Percentiles rank a stretch among this genome's conserved stretches.
These are phyloP conservation scores for Ophiostoma perfectum DNA, from an alignment of 2,329 filamentous ascomycete genomes.

Conservation along the genomic window DNA sequence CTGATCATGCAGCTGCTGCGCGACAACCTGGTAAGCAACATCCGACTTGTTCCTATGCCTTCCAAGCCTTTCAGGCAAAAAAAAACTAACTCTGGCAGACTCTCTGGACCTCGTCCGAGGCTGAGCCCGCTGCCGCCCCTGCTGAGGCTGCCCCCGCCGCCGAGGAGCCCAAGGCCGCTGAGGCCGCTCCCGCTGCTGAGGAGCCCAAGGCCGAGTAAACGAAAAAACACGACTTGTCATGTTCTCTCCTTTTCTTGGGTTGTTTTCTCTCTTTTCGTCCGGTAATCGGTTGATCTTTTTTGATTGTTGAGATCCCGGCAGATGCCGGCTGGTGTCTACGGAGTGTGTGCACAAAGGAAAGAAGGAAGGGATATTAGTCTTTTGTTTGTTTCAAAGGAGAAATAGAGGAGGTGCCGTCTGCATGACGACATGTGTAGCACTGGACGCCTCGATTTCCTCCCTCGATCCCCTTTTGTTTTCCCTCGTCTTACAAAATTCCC, in stretches of 20 bases:
- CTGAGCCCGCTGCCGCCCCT: constrained; percentile 57
- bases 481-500: constrained; percentile 21
- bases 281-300: constrained; percentile 39
- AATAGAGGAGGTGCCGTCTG: constrained; percentile 20
- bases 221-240: constrained; percentile 20
- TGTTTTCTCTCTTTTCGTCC: constrained; percentile 35
- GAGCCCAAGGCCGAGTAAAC: constrained; percentile 66
- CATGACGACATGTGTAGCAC: constrained; percentile 19
- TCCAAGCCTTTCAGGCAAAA: constrained; percentile 27
- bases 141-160: constrained; percentile 49
- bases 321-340: constrained; percentile 54
- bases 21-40: constrained; percentile 92
- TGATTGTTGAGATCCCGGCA: constrained; percentile 41
- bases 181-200: constrained; percentile 47
- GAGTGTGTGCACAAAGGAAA: constrained; percentile 59
- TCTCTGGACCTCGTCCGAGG: constrained; percentile 93
- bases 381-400: constrained; percentile 22
- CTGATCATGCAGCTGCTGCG: constrained; percentile 99
- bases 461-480: constrained; percentile 15
- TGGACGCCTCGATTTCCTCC: constrained; percentile 19
- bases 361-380: constrained; percentile 30
- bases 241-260: constrained; percentile 28
- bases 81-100: constrained; percentile 51
- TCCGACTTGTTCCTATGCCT: constrained; percentile 86
- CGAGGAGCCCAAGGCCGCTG: constrained; percentile 52